These are phyloP conservation scores for Sphaerostilbella broomeana DNA, from an alignment of 2,329 filamentous ascomycete genomes.

Conservation along the genomic window DNA sequence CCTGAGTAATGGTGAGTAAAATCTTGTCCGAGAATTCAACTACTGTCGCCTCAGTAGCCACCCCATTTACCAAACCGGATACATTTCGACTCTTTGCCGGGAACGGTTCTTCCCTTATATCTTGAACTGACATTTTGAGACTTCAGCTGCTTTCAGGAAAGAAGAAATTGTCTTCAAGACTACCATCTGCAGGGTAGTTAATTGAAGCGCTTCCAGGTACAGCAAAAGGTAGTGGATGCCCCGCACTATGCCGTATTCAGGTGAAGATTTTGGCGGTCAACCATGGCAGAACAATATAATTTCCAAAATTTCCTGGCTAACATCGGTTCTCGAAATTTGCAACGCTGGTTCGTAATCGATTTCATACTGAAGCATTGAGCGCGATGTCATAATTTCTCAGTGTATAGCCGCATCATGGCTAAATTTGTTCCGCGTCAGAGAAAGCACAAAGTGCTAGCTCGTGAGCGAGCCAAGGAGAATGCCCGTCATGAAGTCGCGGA, in stretches of 20 bases:
- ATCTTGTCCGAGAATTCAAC: constrained; percentile 85
- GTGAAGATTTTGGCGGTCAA: constrained; percentile 29
- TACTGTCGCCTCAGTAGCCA: constrained; percentile 64
- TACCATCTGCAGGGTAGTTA: constrained; percentile 12
- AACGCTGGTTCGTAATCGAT: constrained; percentile 5
- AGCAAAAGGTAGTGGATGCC: constrained; percentile 11
- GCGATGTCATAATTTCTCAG: constrained; percentile 11
- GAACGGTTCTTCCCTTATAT: constrained; percentile 51
- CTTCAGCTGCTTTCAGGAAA: not conserved
- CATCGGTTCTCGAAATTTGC: constrained; percentile 7
- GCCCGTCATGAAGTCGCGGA: constrained; percentile 33
- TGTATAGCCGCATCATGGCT: constrained; percentile 32
- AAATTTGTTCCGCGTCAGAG: constrained; percentile 59
- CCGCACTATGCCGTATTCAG: constrained; percentile 30
- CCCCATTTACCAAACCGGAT: constrained; percentile 57
- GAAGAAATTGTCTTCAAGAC: not conserved
- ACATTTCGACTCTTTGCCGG: constrained; percentile 57
- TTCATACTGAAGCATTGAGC: constrained; percentile 14
- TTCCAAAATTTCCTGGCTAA: constrained; percentile 30
- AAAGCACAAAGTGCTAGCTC: constrained; percentile 63
- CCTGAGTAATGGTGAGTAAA: constrained; percentile 80
- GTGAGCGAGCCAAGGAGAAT: constrained; percentile 45
- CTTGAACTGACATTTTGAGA: constrained; percentile 32
- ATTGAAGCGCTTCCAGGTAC: too few relatives aligned
- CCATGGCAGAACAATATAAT: constrained; percentile 28